Evolutionary conservation across 495 filamentous ascomycete genomes (phyloP).

Genomic region (Extremus antarcticus): DNA sequence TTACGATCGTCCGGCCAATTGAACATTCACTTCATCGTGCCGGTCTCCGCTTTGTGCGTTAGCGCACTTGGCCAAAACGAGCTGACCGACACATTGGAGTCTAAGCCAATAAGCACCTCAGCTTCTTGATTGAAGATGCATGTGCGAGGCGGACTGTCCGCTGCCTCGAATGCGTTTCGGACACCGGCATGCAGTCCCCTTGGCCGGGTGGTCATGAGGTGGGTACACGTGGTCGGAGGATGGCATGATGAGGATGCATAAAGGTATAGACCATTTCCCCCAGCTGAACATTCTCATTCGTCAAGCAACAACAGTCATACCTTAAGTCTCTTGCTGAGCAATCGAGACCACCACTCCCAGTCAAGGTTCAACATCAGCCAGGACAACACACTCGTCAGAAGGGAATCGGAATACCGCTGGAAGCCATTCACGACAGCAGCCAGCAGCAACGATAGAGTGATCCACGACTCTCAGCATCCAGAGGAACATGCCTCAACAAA

Average conservation of each 20-base stretch:
- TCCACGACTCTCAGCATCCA: too few relatives aligned
- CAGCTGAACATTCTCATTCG: background rate
- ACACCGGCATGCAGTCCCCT: conserved; percentile 1
- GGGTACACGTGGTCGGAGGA: background rate
- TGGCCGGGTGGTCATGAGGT: conserved; percentile 1
- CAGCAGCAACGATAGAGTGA: too few relatives aligned
- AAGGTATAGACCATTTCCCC: background rate
- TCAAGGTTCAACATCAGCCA: background rate
- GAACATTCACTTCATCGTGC: background rate
- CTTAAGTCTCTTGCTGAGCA: background rate
- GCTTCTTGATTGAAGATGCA: background rate
- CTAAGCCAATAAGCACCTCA: background rate
- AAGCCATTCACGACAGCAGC: too few relatives aligned
- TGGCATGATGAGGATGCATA: background rate
- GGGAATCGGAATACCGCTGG: too few relatives aligned
- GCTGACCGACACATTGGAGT: background rate
- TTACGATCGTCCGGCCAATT: background rate
- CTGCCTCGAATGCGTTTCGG: background rate
- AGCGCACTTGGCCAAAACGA: background rate
- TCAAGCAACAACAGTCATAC: too few relatives aligned
- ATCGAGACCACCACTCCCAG: background rate
- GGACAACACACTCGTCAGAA: too few relatives aligned
- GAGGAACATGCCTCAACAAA: background rate
- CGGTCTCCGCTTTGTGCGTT: background rate
- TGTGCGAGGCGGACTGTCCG: background rate